Base-by-base conservation (phyloP, 495 filamentous ascomycete species). In the Trichoderma asperelloides region DNA sequence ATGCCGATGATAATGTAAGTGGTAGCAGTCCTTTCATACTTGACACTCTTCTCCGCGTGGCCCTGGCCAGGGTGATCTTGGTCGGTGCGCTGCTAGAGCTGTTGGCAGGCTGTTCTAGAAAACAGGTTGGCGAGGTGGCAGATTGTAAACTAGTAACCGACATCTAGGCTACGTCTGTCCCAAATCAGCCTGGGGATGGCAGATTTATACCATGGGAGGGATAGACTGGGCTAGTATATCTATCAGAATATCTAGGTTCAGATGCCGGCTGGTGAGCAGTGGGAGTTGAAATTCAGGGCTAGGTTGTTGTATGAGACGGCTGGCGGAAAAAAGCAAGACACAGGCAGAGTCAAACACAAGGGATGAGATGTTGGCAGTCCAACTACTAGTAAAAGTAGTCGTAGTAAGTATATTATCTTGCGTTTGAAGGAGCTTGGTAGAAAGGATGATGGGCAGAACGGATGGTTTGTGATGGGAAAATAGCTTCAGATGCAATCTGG, bases 1-100 rank as follows among this genome's bases (percentile, higher is more conserved):
- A 40, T 37, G 65, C 55, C 40, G 70, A 66, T 2, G 66, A 21
- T 15, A 73, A 63, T 33, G 51, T 69, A 21, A 73, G 64, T 8
- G 71, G 71, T n/a, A 71, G 66, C 43, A 73, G 60, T 21, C 23
- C 64, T 62, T 68, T 69, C 71, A 73, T 73, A 39, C 69, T 67
- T 11, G 71, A n/a, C 2, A 73, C 71, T 9, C 67, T 68, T 43
- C 67, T 68, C 13, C 68, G 40, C 8, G 66, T 63, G 55, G 55
- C 55, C 55, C 13, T 28, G 55, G 27, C 27, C 11, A 18, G 55
- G 55, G 55, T 28, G 23, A 13, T 33, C 2, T 18, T 60, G 55
- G 55, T 60, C 55, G 55, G 55, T 60, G 55, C 55, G 55, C 55
- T 60, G 13, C n/a, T 60, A 1, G 25, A 30, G 12, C 11, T 60